Conservation (phyloP, 768 basidiomycete species). For the Clathrus columnatus region DNA sequence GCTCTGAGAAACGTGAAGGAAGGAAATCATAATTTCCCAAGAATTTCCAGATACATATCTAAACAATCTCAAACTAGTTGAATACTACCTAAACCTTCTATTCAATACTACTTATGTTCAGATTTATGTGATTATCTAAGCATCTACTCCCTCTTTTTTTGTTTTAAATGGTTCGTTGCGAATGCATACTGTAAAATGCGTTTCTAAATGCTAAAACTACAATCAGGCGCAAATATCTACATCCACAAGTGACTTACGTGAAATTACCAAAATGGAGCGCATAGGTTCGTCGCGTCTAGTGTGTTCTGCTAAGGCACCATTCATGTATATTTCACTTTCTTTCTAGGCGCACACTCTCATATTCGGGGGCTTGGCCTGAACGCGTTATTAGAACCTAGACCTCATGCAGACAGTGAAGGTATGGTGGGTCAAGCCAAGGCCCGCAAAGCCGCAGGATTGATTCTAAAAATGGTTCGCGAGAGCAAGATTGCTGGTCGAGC, state of each 20-base stretch:
- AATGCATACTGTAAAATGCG: background rate
- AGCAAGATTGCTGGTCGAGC: conserved; percentile 92
- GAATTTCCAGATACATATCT: too few species aligned
- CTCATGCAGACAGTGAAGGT: conserved; percentile 66
- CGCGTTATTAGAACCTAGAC: conserved; percentile 79
- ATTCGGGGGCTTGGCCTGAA: conserved; percentile 94
- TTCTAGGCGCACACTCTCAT: conserved; percentile 81
- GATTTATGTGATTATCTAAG: too few species aligned
- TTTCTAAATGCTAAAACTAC: background rate
- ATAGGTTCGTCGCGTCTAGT: conserved; percentile 44
- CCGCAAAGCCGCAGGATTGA: conserved; percentile 94
- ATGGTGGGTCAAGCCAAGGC: conserved; percentile 98
- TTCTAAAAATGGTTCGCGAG: conserved; percentile 96
- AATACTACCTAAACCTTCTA: too few species aligned
- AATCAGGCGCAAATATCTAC: conserved; percentile 58
- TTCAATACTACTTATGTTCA: too few species aligned
- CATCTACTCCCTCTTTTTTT: too few species aligned
- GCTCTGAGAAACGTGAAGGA: conserved; percentile 38
- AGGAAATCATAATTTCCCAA: background rate
- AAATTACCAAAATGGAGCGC: conserved; percentile 89
- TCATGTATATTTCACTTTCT: background rate
- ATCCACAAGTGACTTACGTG: conserved; percentile 70
- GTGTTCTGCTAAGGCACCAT: too few species aligned
- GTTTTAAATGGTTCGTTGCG: background rate
- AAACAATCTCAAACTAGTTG: too few species aligned